Base-by-base conservation (phyloP, 1,284 basidiomycete genomes). In the Polyporus tsugae region DNA sequence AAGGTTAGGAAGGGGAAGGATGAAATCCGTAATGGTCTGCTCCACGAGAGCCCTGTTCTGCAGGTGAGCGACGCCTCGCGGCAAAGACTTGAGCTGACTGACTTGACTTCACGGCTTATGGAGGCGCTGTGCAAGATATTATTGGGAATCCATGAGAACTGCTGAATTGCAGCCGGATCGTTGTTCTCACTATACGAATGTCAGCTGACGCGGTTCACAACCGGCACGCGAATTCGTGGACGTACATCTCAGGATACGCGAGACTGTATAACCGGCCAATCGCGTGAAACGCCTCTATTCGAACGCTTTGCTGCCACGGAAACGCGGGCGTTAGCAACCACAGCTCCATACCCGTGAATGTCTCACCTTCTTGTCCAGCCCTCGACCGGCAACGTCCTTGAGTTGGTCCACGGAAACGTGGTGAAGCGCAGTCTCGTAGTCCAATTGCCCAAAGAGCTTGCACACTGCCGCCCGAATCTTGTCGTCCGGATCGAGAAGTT, bases 111-210 rank as follows among this genome's bases (percentile, higher is more conserved):
- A 0, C 79, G 63, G 11, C 82, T 85, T 5, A 84, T 77, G 22
- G 82, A 81, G 6, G 84, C 83, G 67, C 87, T 86, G 66, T 82
- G 84, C 52, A 94, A 84, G 38, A 99, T 83, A 52, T 86, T 84
- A 41, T 91, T 86, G 0, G 98, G 97, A 70, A 99, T 99, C 98
- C 98, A 99, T 0, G 89, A 89, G 76, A 99, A 98, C 64, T 97
- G 95, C 25, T 84, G 79, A 22, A 91, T 85, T 0, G 96, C 95
- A 0, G 87, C 83, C 0, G 86, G 81, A 69, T 96, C 94, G 65
- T 91, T 90, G 69, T 89, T 91, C 78, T 97, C 95, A 73, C 95
- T 98, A 70, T 35, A 69, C 65, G 29, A 42, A 35, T 22, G 72
- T 66, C 33, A 72, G 38, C 55, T 36, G 62, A 5, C 13, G 46